phyloP scores from a whole-genome alignment of 768 basidiomycete species.

The Termitomyces sp. region DNA sequence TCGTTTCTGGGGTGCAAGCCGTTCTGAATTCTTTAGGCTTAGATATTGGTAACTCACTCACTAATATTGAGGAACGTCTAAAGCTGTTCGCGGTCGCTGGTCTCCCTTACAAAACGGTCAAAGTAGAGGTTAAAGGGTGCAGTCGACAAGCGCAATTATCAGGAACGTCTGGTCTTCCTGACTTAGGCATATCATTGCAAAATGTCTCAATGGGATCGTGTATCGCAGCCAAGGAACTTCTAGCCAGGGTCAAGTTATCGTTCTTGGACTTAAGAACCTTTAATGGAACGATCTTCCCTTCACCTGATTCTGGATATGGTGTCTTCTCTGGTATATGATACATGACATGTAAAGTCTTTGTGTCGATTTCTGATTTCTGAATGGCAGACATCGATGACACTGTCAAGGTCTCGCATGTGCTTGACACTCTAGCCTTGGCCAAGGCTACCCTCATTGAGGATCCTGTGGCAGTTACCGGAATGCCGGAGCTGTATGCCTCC shows the following conservation, averaged over 20 bases:
- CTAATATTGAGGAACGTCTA: not conserved
- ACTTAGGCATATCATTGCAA: not conserved
- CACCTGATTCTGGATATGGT: not conserved
- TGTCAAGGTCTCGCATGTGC: slow-evolving; percentile 38
- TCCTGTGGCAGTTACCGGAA: slow-evolving; percentile 39
- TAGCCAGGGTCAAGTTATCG: not conserved
- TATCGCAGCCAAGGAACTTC: not conserved
- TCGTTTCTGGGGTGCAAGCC: not conserved
- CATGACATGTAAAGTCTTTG: not conserved
- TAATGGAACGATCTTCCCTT: not conserved
- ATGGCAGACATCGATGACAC: slow-evolving; percentile 42
- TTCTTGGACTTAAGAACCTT: not conserved
- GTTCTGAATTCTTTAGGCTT: not conserved
- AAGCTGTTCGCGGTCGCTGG: not conserved
- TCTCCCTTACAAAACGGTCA: not conserved
- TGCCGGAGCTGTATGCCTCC: slow-evolving; percentile 41
- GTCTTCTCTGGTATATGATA: not conserved
- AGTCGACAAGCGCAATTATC: not conserved
- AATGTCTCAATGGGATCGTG: not conserved
- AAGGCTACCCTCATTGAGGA: slow-evolving; percentile 38
- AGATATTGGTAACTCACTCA: not conserved
- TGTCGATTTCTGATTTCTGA: not conserved
- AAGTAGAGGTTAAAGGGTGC: not conserved
- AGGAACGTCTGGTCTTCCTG: not conserved
- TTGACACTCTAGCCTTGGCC: slow-evolving; percentile 30